Evolutionary conservation across 345 rosid species (phyloP).

Genomic region (Melaleuca alternifolia): DNA sequence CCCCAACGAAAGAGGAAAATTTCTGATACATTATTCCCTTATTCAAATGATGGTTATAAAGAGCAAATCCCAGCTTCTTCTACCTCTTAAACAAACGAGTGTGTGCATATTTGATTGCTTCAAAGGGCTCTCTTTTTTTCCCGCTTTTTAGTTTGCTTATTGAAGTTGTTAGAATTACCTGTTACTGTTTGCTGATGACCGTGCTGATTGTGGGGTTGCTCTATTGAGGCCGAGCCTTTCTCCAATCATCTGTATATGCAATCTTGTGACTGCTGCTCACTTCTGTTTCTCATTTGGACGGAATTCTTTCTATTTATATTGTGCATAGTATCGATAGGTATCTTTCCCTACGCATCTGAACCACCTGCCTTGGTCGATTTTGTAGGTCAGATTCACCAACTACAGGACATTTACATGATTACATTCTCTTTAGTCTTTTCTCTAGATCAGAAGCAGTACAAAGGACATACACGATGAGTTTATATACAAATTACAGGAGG

Average conservation of each 20-base stretch:
- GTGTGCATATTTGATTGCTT: not conserved
- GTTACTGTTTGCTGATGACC: not conserved
- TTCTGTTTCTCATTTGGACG: too few relatives aligned
- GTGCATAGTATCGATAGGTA: too few relatives aligned
- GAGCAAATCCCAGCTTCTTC: constrained; percentile 11
- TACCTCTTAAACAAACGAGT: constrained; percentile 8
- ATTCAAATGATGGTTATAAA: too few relatives aligned
- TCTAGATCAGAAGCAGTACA: not conserved
- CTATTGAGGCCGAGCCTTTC: too few relatives aligned
- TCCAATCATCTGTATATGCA: too few relatives aligned
- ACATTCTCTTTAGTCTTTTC: not conserved
- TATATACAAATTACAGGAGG: not conserved
- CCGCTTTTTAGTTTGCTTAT: not conserved
- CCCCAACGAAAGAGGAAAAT: too few relatives aligned
- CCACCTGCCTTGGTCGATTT: too few relatives aligned
- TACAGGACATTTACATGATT: not conserved
- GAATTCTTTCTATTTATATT: too few relatives aligned
- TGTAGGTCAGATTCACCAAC: not conserved
- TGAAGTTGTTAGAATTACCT: not conserved
- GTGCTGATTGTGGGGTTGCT: too few relatives aligned
- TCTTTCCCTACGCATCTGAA: too few relatives aligned
- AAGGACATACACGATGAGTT: not conserved
- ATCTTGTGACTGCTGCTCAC: too few relatives aligned
- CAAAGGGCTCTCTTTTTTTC: not conserved
- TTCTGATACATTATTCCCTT: too few relatives aligned